A percentile compares a stretch with the other conserved stretches of the same genome.
These are phyloP conservation scores for Rheum nobile DNA, from an alignment of 148 eudicot species.

Conservation along the genomic window DNA sequence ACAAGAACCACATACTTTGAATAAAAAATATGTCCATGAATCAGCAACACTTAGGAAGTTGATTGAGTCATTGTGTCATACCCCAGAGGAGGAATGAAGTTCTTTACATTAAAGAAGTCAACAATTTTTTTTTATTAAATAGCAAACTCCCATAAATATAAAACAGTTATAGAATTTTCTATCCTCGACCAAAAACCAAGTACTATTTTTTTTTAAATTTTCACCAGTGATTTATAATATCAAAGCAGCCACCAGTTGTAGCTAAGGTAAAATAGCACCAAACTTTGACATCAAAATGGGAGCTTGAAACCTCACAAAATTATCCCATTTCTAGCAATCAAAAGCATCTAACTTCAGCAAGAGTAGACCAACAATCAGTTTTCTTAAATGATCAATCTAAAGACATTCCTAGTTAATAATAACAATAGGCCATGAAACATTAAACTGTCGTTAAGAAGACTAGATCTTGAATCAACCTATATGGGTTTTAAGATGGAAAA, in stretches of 20 bases:
- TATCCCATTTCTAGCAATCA: not conserved
- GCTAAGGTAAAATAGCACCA: not conserved
- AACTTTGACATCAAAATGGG: not conserved
- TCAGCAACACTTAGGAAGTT: not conserved
- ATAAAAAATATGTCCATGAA: not conserved
- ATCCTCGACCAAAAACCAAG: not conserved
- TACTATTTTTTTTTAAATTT: not conserved
- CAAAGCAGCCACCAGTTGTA: not conserved
- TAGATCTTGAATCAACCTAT: not conserved
- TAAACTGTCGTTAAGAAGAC: not conserved
- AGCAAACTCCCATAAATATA: not conserved
- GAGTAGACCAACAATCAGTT: not conserved
- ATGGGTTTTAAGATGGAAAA: not conserved
- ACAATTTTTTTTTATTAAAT: not conserved
- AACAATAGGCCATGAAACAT: not conserved
- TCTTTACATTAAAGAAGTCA: not conserved
- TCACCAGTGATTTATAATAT: not conserved
- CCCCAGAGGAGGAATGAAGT: not conserved
- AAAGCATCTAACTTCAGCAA: not conserved
- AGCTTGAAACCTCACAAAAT: not conserved
- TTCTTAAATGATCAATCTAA: not conserved
- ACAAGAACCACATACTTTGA: not conserved
- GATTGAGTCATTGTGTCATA: not conserved
- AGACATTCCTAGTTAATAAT: not conserved
- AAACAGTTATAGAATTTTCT: not conserved